Conservation (phyloP, 768 basidiomycete species). For the Lactarius deliciosus region DNA sequence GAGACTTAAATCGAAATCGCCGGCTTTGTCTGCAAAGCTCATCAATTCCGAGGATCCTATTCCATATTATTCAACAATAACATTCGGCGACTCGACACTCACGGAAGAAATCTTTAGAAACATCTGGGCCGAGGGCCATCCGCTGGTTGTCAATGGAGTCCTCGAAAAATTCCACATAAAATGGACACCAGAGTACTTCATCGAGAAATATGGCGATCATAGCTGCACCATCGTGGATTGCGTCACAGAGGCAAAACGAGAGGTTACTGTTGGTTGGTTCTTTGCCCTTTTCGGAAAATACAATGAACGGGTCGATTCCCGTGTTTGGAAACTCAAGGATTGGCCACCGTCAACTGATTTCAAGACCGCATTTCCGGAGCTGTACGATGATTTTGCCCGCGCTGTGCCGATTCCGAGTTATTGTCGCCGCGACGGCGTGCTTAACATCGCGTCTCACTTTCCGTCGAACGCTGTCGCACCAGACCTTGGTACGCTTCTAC, state of each 20-base stretch:
- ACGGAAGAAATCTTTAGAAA: constrained; percentile 59
- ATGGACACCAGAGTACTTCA: constrained; percentile 87
- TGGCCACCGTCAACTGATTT: constrained; percentile 92
- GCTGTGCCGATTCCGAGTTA: constrained; percentile 88
- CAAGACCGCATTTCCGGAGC: constrained; percentile 73
- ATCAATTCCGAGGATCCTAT: constrained; percentile 31
- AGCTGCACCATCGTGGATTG: constrained; percentile 57
- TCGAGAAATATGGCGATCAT: constrained; percentile 60
- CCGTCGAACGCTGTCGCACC: constrained; percentile 76
- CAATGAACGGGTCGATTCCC: constrained; percentile 46
- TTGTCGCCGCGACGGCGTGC: constrained; percentile 82
- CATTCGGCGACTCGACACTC: constrained; percentile 50
- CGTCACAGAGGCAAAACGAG: constrained; percentile 19
- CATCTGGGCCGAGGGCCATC: constrained; percentile 72
- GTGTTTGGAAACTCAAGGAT: constrained; percentile 63
- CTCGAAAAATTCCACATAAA: constrained; percentile 59
- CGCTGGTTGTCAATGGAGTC: constrained; percentile 73
- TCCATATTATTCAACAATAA: constrained; percentile 47
- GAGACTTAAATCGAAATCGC: constrained; percentile 18
- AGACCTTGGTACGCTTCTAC: constrained; percentile 59
- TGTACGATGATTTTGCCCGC: constrained; percentile 80
- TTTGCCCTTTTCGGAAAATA: constrained; percentile 24
- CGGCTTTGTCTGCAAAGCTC: constrained; percentile 4
- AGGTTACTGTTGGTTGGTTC: constrained; percentile 27
- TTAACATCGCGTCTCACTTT: constrained; percentile 88